phyloP scores from a whole-genome alignment of 2,329 filamentous ascomycete species.

The Ascochyta koolunga region DNA sequence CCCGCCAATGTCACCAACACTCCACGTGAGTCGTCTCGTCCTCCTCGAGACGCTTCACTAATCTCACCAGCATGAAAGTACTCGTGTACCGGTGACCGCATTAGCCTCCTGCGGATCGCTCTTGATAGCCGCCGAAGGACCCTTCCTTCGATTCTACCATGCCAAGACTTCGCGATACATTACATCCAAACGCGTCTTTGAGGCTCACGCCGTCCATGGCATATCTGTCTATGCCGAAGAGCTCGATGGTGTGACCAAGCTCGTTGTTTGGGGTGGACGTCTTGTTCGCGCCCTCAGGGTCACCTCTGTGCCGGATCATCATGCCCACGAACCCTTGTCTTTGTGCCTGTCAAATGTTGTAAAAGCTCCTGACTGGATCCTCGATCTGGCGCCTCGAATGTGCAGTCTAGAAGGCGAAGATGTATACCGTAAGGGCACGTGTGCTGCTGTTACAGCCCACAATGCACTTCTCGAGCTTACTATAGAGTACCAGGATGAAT shows the following conservation, averaged over 20 bases:
- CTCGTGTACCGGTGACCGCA: conserved; percentile 54
- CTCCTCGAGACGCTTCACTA: conserved; percentile 9
- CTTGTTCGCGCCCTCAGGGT: conserved; percentile 56
- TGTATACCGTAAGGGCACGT: conserved; percentile 14
- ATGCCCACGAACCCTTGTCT: conserved; percentile 29
- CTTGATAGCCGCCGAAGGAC: conserved; percentile 53
- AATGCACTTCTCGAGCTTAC: conserved; percentile 73
- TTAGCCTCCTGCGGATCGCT: conserved; percentile 46
- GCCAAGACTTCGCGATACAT: conserved; percentile 31
- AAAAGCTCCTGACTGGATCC: conserved; percentile 47
- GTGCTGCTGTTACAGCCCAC: conserved; percentile 74
- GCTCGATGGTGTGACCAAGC: conserved; percentile 26
- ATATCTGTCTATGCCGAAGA: conserved; percentile 56
- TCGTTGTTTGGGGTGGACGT: conserved; percentile 47
- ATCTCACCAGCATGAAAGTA: conserved; percentile 45
- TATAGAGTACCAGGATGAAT: conserved; percentile 16
- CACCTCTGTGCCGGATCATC: conserved; percentile 25
- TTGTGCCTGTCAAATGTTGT: conserved; percentile 27
- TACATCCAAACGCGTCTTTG: conserved; percentile 61
- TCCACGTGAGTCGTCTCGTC: conserved; percentile 36
- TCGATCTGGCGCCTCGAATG: conserved; percentile 36
- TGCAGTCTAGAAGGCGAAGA: conserved; percentile 12
- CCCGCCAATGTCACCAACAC: conserved; percentile 43
- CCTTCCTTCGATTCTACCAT: conserved; percentile 49
- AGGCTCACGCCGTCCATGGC: conserved; percentile 75